Evolutionary conservation across 306 rosid genomes (phyloP), one percentile per base, ranked within the genome.

Genomic region (Quercus rubra): DNA sequence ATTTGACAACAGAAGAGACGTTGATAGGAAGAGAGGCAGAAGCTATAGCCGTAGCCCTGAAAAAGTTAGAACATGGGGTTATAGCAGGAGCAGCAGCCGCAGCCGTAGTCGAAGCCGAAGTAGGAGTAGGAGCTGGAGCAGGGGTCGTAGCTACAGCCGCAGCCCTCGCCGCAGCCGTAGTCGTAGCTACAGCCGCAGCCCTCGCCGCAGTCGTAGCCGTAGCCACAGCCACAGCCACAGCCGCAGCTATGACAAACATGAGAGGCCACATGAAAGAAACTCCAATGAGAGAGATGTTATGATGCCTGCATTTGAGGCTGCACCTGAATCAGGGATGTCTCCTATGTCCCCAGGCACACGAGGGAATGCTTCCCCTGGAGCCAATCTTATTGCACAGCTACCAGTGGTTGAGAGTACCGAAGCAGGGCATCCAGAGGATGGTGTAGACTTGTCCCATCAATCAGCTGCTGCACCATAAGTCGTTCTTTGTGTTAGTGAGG

Each of bases 11-110:
- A 89, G 98, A 91, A 83, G 97, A 73, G 96, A 89, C 67, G 35
- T 81, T 56, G 76, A 80, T 64, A 89, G 95, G 86, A 88, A 74
- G 74, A 87, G 96, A 85, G 99, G 85, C 67, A 87, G 98, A 85
- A 93, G 94, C 85, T 71, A 84, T 55, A 94, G 98, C 55, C 91
- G 97, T 7, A 95, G 99, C 80, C 94, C 98, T 21, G 98, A 94
- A 71, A 94, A 89, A 83, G 98, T 94, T 70, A 83, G 98, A 58
- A 94, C 98, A 35, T 92, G 98, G 98, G 97, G 91, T 77, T 83
- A 84, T 41, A 88, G 85, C 62, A 56, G 84, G n/a, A 87, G 91
- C 41, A 70, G 58, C 6, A 76, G 87, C 46, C 71, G 78, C 1
- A 87, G 91, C 9, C 81, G 82, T 23, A 79, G 74, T 41, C 76